Base-by-base conservation (phyloP, 345 rosid genomes). In the Melaleuca alternifolia region DNA sequence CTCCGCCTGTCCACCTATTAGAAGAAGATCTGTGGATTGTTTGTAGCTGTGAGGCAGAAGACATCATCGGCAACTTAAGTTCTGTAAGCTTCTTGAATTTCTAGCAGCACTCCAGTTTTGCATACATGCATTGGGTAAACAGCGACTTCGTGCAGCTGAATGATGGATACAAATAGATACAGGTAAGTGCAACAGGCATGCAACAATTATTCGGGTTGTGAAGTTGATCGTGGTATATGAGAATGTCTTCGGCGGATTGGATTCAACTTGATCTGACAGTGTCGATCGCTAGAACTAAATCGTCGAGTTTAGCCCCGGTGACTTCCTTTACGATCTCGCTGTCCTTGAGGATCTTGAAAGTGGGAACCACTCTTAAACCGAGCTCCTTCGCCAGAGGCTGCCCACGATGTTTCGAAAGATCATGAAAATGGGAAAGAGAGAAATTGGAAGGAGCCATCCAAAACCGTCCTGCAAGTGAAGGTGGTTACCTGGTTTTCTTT, bases 371-470 rank as follows among this genome's bases (percentile, higher is more conserved):
- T 88, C 87, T 94, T 61, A 96, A 91, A 33, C 98, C 98, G 11
- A 97, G 95, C 96, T 97, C 99, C 91, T 93, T 95, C 0, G 99
- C 99, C 94, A 97, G 86, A 76, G 96, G 90, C 99, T 97, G 93
- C 89, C 0, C 13, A 37, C 48, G 10, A 9, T 1, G 48, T 18
- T 71, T 20, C 0, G 26, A 37, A 20, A 71, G 62, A 37, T 37
- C 48, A 37, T 18, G 79, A 28, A 13, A 71, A 24, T 5, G 48
- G 2, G 26, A 10, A 10, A 71, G 48, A 21, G 81, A 18, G 48
- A 41, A 71, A 37, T 71, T 37, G 10, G 0, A 71, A 37, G 48
- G 48, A 21, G 37, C 7, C 13, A 18, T 10, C 48, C 24, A 20
- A 71, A 37, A 71, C 81, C 81, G 37, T 50, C 12, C 4, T 6